Evolutionary conservation across 2,329 filamentous ascomycete genomes (phyloP), one percentile per base, ranked within the genome.

Genomic region (Penicillium sp.): DNA sequence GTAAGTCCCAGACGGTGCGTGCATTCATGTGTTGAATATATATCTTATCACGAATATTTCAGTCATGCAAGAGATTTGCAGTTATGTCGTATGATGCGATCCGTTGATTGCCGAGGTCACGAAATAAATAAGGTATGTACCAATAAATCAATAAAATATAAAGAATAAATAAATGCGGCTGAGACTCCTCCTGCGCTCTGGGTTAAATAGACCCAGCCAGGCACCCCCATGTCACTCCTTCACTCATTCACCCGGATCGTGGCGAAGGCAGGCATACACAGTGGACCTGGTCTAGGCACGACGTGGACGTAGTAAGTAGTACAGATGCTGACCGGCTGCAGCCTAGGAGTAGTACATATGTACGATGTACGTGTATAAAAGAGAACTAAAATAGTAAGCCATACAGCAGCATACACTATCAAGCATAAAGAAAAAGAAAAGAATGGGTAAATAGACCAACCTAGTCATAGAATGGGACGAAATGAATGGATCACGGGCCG

Each of bases 401-500:
- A n/a, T n/a, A n/a, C n/a, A n/a, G n/a, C 26, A 30, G 9, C 26
- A 30, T 30, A 5, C 26, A 30, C 26, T 9, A 30, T 30, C 26
- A 30, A n/a, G n/a, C 26, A 9, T 5, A 30, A 30, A 30, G 5
- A 30, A 30, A 9, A 30, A 5, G 26, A 30, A 9, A 30, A 30
- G 26, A 30, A 30, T 5, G 26, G 26, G n/a, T n/a, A 30, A 5
- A 30, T 30, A 5, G 26, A 30, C 9, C 26, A 5, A 9, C 26
- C 8, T 51, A 38, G 16, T 20, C 6, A 5, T 40, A n/a, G n/a
- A n/a, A n/a, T n/a, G n/a, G n/a, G n/a, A n/a, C n/a, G n/a, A 4
- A 28, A 30, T 16, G 40, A 43, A 46, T 45, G 50, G 50, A 52
- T 52, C 50, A 23, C 50, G 50, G 50, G 40, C 50, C 50, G 40